Percentiles rank a stretch among this genome's conserved stretches.
These are phyloP conservation scores for Filobasidium wieringae DNA, from an alignment of 768 basidiomycete genomes.

Conservation along the genomic window DNA sequence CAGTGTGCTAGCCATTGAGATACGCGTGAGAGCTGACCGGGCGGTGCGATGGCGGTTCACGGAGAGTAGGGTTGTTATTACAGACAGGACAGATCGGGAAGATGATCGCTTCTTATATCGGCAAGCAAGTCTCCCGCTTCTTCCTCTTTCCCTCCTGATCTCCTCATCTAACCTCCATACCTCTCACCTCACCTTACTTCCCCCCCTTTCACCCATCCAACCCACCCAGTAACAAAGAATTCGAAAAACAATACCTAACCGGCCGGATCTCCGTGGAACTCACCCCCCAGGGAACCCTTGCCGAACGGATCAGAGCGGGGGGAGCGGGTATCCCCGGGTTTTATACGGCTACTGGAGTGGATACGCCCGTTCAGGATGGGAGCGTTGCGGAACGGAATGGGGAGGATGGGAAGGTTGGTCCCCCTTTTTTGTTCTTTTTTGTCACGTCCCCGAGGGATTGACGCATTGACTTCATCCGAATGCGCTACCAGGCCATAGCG, in stretches of 20 bases:
- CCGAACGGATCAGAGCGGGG: constrained; percentile 74
- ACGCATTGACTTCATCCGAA: neutral
- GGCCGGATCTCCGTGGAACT: constrained; percentile 76
- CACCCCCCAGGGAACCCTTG: constrained; percentile 76
- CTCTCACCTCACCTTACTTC: neutral
- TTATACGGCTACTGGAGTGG: constrained; percentile 69
- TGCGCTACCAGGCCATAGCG: neutral
- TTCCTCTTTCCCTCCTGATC: neutral
- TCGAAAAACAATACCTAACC: constrained; percentile 66
- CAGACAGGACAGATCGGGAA: constrained; percentile 65
- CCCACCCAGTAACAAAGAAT: constrained; percentile 61
- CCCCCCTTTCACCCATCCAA: neutral
- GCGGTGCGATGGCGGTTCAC: constrained; percentile 3
- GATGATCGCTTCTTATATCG: constrained; percentile 80
- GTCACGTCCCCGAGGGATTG: no score
- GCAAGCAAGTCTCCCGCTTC: constrained; percentile 47
- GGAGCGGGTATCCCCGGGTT: constrained; percentile 90
- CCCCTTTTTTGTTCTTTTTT: no score
- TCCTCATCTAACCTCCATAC: neutral
- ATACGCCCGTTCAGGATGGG: constrained; percentile 16
- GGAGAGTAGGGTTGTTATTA: constrained; percentile 60
- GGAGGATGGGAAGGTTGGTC: constrained; percentile 13
- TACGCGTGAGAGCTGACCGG: no score
- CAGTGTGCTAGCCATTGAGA: neutral
- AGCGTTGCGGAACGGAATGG: constrained; percentile 14